Evolutionary conservation across 2,329 filamentous ascomycete species (phyloP).

Genomic region (Pseudogymnoascus sp.): DNA sequence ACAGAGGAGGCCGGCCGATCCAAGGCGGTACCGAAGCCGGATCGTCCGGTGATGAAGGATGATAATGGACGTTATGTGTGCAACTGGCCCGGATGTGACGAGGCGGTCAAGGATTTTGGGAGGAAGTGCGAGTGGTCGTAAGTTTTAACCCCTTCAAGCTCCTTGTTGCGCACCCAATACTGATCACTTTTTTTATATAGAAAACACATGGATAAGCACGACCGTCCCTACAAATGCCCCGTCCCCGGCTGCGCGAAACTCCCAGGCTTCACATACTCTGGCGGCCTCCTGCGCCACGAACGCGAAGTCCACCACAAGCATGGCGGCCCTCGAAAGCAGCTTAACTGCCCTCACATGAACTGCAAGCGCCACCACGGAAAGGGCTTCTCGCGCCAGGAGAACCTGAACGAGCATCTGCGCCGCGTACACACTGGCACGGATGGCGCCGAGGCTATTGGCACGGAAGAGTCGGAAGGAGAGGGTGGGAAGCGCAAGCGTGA

Average conservation of each 20-base stretch:
- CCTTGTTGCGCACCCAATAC: not conserved
- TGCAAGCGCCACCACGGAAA: constrained; percentile 86
- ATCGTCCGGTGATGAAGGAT: constrained; percentile 52
- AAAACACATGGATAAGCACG: constrained; percentile 98
- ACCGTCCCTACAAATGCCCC: constrained; percentile 80
- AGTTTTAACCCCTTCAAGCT: constrained; percentile 37
- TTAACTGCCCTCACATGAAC: constrained; percentile 76
- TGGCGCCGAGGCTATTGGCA: constrained; percentile 26
- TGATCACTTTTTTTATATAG: constrained; percentile 34
- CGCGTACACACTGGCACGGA: constrained; percentile 65
- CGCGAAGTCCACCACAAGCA: constrained; percentile 90
- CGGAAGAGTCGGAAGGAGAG: constrained; percentile 31
- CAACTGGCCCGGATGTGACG: constrained; percentile 58
- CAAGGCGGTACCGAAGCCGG: constrained; percentile 51
- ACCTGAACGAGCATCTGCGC: constrained; percentile 85
- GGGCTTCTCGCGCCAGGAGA: constrained; percentile 89
- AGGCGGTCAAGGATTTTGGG: constrained; percentile 57
- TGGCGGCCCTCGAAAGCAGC: constrained; percentile 75
- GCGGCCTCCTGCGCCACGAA: constrained; percentile 80
- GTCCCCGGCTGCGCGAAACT: constrained; percentile 82
- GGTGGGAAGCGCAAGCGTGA: constrained; percentile 42
- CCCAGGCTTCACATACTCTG: constrained; percentile 90
- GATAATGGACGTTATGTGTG: constrained; percentile 70
- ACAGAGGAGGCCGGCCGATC: constrained; percentile 25
- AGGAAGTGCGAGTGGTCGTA: constrained; percentile 93